A percentile compares a stretch with the other conserved stretches of the same genome.
Conservation (phyloP, 148 eudicot genomes). For the Salicornia ramosissima region DNA sequence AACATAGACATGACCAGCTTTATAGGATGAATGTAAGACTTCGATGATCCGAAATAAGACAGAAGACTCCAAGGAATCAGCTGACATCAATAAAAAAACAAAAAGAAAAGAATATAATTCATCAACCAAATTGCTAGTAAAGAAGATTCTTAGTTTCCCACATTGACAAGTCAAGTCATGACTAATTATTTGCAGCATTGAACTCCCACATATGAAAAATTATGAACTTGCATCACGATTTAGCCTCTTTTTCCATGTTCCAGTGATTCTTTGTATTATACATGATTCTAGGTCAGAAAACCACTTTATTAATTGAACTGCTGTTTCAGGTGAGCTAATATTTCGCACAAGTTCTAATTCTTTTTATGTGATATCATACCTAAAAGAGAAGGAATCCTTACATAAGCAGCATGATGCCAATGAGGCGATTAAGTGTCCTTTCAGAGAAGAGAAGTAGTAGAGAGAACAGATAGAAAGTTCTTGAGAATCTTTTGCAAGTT, state of each 20-base stretch:
- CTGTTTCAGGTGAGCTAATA: neutral
- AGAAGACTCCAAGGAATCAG: slow-evolving; percentile 51
- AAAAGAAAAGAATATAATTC: neutral
- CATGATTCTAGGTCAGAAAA: neutral
- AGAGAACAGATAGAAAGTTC: slow-evolving; percentile 73
- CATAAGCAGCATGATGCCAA: slow-evolving; percentile 76
- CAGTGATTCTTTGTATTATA: neutral
- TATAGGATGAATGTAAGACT: slow-evolving; percentile 67
- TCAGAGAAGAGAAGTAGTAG: slow-evolving; percentile 66
- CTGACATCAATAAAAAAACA: slow-evolving; percentile 36
- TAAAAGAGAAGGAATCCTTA: slow-evolving; percentile 40
- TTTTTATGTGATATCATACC: neutral
- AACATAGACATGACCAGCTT: slow-evolving; percentile 64
- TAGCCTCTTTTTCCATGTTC: neutral
- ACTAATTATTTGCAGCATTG: neutral
- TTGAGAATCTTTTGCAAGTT: slow-evolving; percentile 62
- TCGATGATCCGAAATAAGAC: slow-evolving; percentile 66
- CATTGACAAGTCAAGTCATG: neutral
- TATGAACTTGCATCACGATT: neutral
- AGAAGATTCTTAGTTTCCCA: neutral
- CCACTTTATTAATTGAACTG: neutral
- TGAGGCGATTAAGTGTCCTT: slow-evolving; percentile 55
- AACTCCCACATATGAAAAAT: too few relatives aligned
- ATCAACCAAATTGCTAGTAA: slow-evolving; percentile 5
- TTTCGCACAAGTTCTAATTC: neutral